Percentiles rank a stretch among this genome's conserved stretches.
These are phyloP conservation scores for Ambrosiella cleistominuta DNA, from an alignment of 2,329 filamentous ascomycete genomes.

Conservation along the genomic window DNA sequence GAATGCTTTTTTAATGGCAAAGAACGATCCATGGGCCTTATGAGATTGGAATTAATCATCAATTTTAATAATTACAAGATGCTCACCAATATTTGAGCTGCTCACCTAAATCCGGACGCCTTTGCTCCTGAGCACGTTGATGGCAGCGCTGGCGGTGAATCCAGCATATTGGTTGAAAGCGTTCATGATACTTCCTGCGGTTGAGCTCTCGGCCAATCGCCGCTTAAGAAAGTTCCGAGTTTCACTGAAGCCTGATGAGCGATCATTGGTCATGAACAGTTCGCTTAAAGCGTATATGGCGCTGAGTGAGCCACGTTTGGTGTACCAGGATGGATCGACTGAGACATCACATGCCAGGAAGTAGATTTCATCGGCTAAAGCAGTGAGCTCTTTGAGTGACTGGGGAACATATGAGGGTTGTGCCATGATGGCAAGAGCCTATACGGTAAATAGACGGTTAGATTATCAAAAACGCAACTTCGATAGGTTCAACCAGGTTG, in stretches of 20 bases:
- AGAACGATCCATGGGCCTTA: too few relatives aligned
- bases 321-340: constrained; percentile 80
- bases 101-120: constrained; percentile 54
- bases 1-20: too few relatives aligned
- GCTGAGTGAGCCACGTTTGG: constrained; percentile 38
- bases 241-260: constrained; percentile 51
- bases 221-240: constrained; percentile 67
- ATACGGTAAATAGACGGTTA: not conserved
- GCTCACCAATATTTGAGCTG: not conserved
- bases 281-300: constrained; percentile 55
- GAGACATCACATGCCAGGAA: constrained; percentile 66
- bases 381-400: constrained; percentile 61
- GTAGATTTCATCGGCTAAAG: constrained; percentile 82
- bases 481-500: not conserved
- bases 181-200: constrained; percentile 42
- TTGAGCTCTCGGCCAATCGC: constrained; percentile 51
- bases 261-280: constrained; percentile 86
- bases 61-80: too few relatives aligned
- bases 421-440: constrained; percentile 84
- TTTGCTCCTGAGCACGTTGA: constrained; percentile 78
- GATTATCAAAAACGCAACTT: not conserved
- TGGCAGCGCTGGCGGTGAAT: constrained; percentile 57
- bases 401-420: constrained; percentile 60
- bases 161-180: constrained; percentile 60
- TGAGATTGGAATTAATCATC: too few relatives aligned